Evolutionary conservation across 805 yeast species (phyloP).

Genomic region (Yarrowia sp.): DNA sequence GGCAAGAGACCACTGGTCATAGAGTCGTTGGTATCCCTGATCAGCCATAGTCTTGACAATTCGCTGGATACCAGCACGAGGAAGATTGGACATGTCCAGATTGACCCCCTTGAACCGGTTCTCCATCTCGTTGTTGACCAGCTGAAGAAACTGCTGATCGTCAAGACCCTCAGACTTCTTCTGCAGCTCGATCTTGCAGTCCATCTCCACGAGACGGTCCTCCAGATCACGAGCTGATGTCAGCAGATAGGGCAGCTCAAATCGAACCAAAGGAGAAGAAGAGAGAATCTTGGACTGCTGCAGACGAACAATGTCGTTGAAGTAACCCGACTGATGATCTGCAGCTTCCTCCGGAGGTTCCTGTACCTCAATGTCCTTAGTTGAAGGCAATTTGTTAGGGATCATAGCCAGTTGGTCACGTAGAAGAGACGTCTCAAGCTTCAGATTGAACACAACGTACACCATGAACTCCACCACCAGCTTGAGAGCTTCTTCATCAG

Average conservation of each 20-base stretch:
- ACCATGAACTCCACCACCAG: slow-evolving; percentile 81
- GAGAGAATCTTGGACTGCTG: slow-evolving; percentile 64
- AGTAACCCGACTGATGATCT: slow-evolving; percentile 40
- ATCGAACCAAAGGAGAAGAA: slow-evolving; percentile 83
- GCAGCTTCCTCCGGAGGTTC: slow-evolving; percentile 8
- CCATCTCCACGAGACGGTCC: slow-evolving; percentile 47
- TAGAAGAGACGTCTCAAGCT: slow-evolving; percentile 77
- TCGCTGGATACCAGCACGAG: slow-evolving; percentile 53
- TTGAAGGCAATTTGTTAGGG: slow-evolving; percentile 42
- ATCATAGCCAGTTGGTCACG: slow-evolving; percentile 68
- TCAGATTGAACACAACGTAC: slow-evolving; percentile 76
- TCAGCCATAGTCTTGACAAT: slow-evolving; percentile 51
- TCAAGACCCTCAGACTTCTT: slow-evolving; percentile 36
- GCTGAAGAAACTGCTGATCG: slow-evolving; percentile 36
- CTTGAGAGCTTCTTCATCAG: slow-evolving; percentile 68
- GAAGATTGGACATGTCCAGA: slow-evolving; percentile 47
- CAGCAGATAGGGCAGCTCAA: slow-evolving; percentile 71
- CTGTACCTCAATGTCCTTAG: slow-evolving; percentile 16
- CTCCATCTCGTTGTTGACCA: slow-evolving; percentile 36
- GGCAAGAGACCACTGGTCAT: slow-evolving; percentile 51
- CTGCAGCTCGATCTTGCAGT: slow-evolving; percentile 39
- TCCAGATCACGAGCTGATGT: slow-evolving; percentile 63
- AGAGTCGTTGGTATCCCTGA: slow-evolving; percentile 47
- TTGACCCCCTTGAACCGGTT: slow-evolving; percentile 10
- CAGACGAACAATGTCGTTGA: slow-evolving; percentile 42